Percentiles rank a stretch among this genome's conserved stretches.
These are phyloP conservation scores for Astragalus glycyphyllos DNA, from an alignment of 306 rosid genomes.

Conservation along the genomic window DNA sequence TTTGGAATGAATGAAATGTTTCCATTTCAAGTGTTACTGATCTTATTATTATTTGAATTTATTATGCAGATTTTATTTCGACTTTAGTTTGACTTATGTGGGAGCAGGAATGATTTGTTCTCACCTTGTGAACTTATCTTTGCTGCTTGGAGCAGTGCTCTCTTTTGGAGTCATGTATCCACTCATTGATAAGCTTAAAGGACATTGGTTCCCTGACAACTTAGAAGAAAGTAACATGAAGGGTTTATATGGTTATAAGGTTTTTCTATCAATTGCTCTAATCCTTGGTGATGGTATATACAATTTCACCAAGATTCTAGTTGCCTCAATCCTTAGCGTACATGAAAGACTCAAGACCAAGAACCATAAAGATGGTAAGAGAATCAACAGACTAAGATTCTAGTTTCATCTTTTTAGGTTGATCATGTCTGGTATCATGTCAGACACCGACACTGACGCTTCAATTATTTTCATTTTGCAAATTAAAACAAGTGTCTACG, in stretches of 20 bases:
- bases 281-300: conserved; percentile 89
- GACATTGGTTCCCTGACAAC: conserved; percentile 76
- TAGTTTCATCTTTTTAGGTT: no score
- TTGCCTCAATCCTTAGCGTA: conserved; percentile 53
- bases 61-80: conserved; percentile 81
- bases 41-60: conserved; percentile 21
- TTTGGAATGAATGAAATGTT: conserved; percentile 24
- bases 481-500: no score
- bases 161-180: conserved; percentile 91
- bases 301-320: conserved; percentile 71
- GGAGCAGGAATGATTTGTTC: conserved; percentile 99
- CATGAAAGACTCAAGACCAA: conserved; percentile 49
- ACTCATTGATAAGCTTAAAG: conserved; percentile 64
- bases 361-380: conserved; percentile 44
- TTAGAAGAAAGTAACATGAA: conserved; percentile 82
- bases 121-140: conserved; percentile 79
- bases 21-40: conserved; percentile 11
- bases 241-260: conserved; percentile 94
- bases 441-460: no score
- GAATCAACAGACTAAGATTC: background rate
- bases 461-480: no score
- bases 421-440: no score
- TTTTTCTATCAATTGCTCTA: conserved; percentile 75
- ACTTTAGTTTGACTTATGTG: conserved; percentile 75
- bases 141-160: conserved; percentile 87